phyloP scores from a whole-genome alignment of 352 stramenopile species.

The Globisporangium abappressorium region DNA sequence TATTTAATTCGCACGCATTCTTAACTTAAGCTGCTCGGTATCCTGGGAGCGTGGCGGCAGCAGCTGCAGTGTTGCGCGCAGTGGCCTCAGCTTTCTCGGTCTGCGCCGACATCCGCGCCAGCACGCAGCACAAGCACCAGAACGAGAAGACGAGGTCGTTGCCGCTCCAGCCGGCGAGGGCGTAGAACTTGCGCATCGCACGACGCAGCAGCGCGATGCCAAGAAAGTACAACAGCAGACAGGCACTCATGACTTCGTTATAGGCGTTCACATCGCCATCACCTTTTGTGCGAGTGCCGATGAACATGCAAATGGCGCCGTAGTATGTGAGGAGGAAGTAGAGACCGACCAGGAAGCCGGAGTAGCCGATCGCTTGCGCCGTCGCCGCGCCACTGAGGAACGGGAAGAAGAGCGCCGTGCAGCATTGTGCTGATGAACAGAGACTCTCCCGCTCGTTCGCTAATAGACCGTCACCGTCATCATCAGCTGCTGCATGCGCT shows the following conservation, averaged over 20 bases:
- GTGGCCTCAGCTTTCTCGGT: slow-evolving; percentile 14
- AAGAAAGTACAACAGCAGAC: too few relatives aligned
- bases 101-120: slow-evolving; percentile 26
- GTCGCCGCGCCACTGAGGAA: slow-evolving; percentile 18
- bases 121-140: slow-evolving; percentile 21
- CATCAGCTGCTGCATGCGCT: too few relatives aligned
- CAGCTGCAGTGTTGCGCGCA: not conserved
- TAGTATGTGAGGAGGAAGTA: too few relatives aligned
- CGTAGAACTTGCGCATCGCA: not conserved
- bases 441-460: not conserved
- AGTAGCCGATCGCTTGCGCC: slow-evolving; percentile 4
- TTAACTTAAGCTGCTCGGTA: slow-evolving; percentile 7
- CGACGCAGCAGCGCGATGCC: too few relatives aligned
- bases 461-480: too few relatives aligned
- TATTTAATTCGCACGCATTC: slow-evolving; percentile 1
- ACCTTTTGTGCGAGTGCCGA: too few relatives aligned
- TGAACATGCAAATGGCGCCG: too few relatives aligned
- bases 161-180: slow-evolving; percentile 12
- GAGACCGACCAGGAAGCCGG: too few relatives aligned
- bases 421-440: not conserved
- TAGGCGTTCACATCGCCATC: too few relatives aligned
- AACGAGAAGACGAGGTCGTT: slow-evolving; percentile 13
- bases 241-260: too few relatives aligned
- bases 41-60: slow-evolving; percentile 10
- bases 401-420: slow-evolving; percentile 19